These are phyloP conservation scores for Fomitopsis palustris DNA, from an alignment of 1,284 basidiomycete genomes.

Conservation along the genomic window DNA sequence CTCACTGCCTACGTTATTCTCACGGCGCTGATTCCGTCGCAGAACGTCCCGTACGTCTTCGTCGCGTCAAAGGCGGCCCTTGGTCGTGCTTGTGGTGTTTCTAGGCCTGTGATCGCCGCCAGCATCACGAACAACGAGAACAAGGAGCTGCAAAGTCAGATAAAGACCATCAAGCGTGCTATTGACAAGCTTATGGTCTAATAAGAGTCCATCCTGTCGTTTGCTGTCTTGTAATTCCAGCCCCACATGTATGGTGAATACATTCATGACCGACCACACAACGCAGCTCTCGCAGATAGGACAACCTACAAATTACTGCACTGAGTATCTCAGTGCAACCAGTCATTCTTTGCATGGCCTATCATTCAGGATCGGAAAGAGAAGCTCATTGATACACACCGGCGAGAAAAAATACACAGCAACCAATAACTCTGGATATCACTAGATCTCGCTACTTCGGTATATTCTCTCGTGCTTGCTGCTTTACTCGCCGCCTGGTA, in stretches of 20 bases:
- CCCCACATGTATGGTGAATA: background rate
- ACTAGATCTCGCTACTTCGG: constrained; percentile 55
- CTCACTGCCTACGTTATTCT: background rate
- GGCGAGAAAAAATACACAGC: constrained; percentile 13
- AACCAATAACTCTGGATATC: constrained; percentile 3
- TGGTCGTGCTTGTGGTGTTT: constrained; percentile 95
- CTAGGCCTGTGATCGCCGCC: constrained; percentile 92
- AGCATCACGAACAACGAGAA: constrained; percentile 97
- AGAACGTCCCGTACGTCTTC: constrained; percentile 98
- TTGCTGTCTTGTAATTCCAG: background rate
- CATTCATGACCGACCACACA: background rate
- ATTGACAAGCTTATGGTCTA: constrained; percentile 73
- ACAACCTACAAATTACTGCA: background rate
- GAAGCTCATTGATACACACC: background rate
- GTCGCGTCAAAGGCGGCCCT: constrained; percentile 93
- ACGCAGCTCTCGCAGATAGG: background rate
- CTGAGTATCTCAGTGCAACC: background rate
- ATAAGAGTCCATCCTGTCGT: background rate
- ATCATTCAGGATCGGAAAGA: background rate
- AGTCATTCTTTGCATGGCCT: background rate
- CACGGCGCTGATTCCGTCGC: constrained; percentile 3
- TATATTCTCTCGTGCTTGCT: constrained; percentile 83
- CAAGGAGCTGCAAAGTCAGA: constrained; percentile 89
- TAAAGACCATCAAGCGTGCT: constrained; percentile 83
- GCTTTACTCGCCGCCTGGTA: constrained; percentile 66